These are phyloP conservation scores for Hypomontagnella submonticulosa DNA, from an alignment of 495 filamentous ascomycete species.

Conservation along the genomic window DNA sequence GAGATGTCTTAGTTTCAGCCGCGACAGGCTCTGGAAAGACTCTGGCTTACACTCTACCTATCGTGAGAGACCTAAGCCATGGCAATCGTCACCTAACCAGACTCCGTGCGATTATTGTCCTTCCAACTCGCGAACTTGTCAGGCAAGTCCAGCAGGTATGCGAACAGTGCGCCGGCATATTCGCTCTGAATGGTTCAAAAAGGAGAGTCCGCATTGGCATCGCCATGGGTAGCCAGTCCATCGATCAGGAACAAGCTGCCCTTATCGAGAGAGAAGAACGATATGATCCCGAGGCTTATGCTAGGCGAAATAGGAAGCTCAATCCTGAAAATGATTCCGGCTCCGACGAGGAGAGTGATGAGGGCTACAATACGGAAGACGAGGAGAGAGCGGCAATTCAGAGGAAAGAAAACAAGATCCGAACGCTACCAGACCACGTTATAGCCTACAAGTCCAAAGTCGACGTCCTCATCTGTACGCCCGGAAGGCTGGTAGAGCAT, in stretches of 20 bases:
- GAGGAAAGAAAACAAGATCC: slow-evolving; percentile 45
- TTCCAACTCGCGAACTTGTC: slow-evolving; percentile 91
- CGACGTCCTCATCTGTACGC: slow-evolving; percentile 91
- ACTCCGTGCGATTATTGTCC: slow-evolving; percentile 80
- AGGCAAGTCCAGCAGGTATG: slow-evolving; percentile 79
- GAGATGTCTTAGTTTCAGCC: slow-evolving; percentile 88
- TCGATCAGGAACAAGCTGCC: slow-evolving; percentile 77
- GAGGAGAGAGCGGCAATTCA: slow-evolving; percentile 44
- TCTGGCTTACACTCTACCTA: slow-evolving; percentile 86
- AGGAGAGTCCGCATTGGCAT: slow-evolving; percentile 76
- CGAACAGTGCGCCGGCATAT: slow-evolving; percentile 68
- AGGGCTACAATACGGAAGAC: slow-evolving; percentile 46
- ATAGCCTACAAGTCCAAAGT: slow-evolving; percentile 72
- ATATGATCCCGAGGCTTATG: slow-evolving; percentile 51
- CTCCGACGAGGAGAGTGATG: slow-evolving; percentile 28
- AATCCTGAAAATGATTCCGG: slow-evolving; percentile 24
- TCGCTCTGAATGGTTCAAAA: slow-evolving; percentile 62
- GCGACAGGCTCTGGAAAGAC: slow-evolving; percentile 96
- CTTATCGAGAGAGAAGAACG: slow-evolving; percentile 71
- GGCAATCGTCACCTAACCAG: slow-evolving; percentile 61
- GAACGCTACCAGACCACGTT: slow-evolving; percentile 68
- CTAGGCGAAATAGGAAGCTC: slow-evolving; percentile 39
- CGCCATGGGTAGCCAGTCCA: slow-evolving; percentile 79
- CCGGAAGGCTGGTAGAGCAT: slow-evolving; percentile 92
- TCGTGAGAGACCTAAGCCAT: slow-evolving; percentile 76